phyloP scores from a whole-genome alignment of 208 protist genomes.

The Wallacemonas sp. region DNA sequence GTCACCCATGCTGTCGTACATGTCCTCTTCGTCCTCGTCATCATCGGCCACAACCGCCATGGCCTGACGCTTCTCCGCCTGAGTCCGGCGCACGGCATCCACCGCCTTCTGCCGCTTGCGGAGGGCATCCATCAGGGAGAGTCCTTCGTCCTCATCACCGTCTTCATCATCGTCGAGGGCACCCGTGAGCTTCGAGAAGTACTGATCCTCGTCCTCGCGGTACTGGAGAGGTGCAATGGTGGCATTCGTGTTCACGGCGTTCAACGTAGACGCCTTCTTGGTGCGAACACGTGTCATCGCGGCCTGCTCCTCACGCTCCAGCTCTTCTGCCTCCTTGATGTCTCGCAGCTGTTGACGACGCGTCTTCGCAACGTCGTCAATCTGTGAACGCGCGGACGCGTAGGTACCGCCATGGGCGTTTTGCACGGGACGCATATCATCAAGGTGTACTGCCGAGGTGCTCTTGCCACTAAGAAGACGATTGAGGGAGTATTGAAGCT shows the following conservation, averaged over 20 bases:
- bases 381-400: constrained; percentile 26
- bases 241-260: constrained; percentile 40
- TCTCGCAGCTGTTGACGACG: constrained; percentile 62
- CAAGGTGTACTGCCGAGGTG: constrained; percentile 57
- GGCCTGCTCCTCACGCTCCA: constrained; percentile 80
- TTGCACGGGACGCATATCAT: constrained; percentile 70
- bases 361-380: constrained; percentile 59
- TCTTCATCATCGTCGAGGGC: constrained; percentile 25
- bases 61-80: constrained; percentile 21
- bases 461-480: constrained; percentile 89
- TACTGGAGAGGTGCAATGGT: constrained; percentile 72
- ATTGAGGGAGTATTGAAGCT: constrained; percentile 96
- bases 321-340: constrained; percentile 70
- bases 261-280: constrained; percentile 65
- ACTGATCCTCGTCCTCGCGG: constrained; percentile 91
- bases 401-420: constrained; percentile 38
- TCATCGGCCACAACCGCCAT: constrained; percentile 13
- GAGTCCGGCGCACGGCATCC: constrained; percentile 22
- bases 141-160: constrained; percentile 40
- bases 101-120: constrained; percentile 54
- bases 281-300: constrained; percentile 83
- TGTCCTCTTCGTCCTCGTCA: constrained; percentile 20
- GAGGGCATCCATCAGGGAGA: constrained; percentile 82
- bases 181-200: constrained; percentile 80
- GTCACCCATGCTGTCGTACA: constrained; percentile 17